Base-by-base conservation (phyloP, 2,329 filamentous ascomycete genomes). In the Ophiosphaerella korrae region DNA sequence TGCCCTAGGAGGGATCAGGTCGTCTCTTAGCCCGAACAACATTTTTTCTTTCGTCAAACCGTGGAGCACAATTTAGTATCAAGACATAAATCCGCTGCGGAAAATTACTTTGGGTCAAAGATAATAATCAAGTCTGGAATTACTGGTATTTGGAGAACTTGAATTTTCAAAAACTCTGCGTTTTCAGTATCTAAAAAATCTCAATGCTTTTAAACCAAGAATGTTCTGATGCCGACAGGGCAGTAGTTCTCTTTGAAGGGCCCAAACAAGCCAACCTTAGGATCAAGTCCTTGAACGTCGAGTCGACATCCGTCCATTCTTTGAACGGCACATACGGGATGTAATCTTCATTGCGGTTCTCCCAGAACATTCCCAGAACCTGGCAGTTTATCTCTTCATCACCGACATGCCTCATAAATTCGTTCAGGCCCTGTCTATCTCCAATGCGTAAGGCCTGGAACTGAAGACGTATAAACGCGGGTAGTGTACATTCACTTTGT, bases 231-330 rank as follows among this genome's bases (percentile, higher is more conserved):
- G 75, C 74, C 52, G 77, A 64, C 39, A 63, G 59, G 44, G 75
- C 75, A 36, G 75, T 75, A 48, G 77, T 70, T 36, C 75, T 62
- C 66, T 65, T 71, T 18, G 60, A 57, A 7, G 76, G 76, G 55
- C 78, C 75, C 52, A 78, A 70, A 47, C 66, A 68, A 29, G 69
- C 76, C 71, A 78, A 73, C 42, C 67, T 59, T 42, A 50, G 43
- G 52, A 78, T 66, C 23, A 78, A 60, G 45, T 77, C 75, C 51
- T 74, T 74, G 55, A 78, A 75, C 2, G 67, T 63, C 12, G 53
- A 49, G 42, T 81, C 76, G 42, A 70, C 57, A 18, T 58, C 61
- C 24, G 45, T 42, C 72, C 67, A 75, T 29, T 65, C 48, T 32
- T 50, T 55, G 45, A 76, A 75, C 14, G 65, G 67, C 49, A 62